These are phyloP conservation scores for Skeletonema potamos DNA, from an alignment of 108 stramenopile species.

Conservation along the genomic window DNA sequence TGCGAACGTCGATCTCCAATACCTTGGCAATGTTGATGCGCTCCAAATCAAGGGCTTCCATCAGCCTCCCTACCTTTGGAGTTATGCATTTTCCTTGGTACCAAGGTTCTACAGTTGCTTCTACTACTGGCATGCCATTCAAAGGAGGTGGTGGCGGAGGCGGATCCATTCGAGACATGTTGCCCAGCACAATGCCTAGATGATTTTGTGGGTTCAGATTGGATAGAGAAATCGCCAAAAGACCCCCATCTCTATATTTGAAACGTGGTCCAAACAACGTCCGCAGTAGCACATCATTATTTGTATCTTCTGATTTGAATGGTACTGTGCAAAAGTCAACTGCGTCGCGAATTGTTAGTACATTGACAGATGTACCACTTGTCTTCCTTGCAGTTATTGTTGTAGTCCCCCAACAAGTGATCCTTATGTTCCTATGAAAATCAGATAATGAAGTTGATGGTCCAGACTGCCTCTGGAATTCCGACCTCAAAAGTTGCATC, in stretches of 20 bases:
- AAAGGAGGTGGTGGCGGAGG: slow-evolving; percentile 36
- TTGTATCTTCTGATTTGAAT: slow-evolving; percentile 13
- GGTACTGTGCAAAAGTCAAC: slow-evolving; percentile 67
- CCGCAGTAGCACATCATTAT: slow-evolving; percentile 45
- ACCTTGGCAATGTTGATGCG: slow-evolving; percentile 58
- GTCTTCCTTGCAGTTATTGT: slow-evolving; percentile 60
- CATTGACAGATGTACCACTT: slow-evolving; percentile 49
- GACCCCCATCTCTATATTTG: slow-evolving; percentile 43
- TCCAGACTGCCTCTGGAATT: slow-evolving; percentile 4
- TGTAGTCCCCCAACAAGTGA: slow-evolving; percentile 72
- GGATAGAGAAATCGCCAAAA: slow-evolving; percentile 64
- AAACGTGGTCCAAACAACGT: slow-evolving; percentile 56
- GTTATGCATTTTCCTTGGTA: slow-evolving; percentile 66
- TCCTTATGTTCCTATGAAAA: slow-evolving; percentile 21
- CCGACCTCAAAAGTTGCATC: slow-evolving; percentile 40
- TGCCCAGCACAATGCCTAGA: slow-evolving; percentile 63
- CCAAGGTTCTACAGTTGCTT: slow-evolving; percentile 48
- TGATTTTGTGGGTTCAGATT: slow-evolving; percentile 77
- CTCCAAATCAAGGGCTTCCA: slow-evolving; percentile 64
- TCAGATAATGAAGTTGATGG: slow-evolving; percentile 2
- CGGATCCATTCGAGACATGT: slow-evolving; percentile 72
- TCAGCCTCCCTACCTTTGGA: slow-evolving; percentile 57
- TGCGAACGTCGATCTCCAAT: slow-evolving; percentile 52
- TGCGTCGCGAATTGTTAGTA: slow-evolving; percentile 53
- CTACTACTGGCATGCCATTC: not conserved